Evolutionary conservation across 495 filamentous ascomycete genomes (phyloP), one percentile per base, ranked within the genome.

Genomic region (Aspergillus homomorphus): DNA sequence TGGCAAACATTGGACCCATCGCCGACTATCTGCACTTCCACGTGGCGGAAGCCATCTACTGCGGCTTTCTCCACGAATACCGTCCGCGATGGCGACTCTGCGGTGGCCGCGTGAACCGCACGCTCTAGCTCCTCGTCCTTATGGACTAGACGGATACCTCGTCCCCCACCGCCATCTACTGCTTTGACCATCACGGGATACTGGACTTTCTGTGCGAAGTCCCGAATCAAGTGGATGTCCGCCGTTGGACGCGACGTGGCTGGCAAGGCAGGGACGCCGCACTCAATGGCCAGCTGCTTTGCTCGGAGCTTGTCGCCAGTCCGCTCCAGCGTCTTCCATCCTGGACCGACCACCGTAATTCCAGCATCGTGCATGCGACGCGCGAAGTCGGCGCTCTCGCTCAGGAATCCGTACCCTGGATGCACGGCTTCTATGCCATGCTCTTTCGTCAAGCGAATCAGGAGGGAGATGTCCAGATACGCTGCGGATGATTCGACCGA

Each of bases 401-500:
- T 83, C 3, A 87, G 71, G 55, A 86, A 87, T 10, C 84, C 84
- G 70, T 87, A 87, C 0, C 84, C 84, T 0, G 84, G 83, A 62
- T 86, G 83, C 4, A 86, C 71, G 14, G 81, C 69, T 57, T 86
- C 80, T n/a, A 85, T 80, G 0, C 60, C 62, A 62, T 85, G 66
- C 45, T 79, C 69, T 56, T 77, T 74, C 6, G 56, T 79, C 21
- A 84, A 50, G 2, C 69, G 59, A 15, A 85, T 66, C 0, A 86
- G 64, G 6, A 72, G 56, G 14, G 68, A 45, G 33, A 84, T 78
- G 62, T 83, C 73, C 48, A 83, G 65, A 66, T 84, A 86, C 3
- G 77, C 73, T 0, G 75, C 65, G 16, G 82, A 67, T 1, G 81
- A 80, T 3, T 73, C 60, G n/a, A 86, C 66, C 41, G 73, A 63